Conservation (phyloP, 495 filamentous ascomycete genomes). For the Hypoxylon intermedium region DNA sequence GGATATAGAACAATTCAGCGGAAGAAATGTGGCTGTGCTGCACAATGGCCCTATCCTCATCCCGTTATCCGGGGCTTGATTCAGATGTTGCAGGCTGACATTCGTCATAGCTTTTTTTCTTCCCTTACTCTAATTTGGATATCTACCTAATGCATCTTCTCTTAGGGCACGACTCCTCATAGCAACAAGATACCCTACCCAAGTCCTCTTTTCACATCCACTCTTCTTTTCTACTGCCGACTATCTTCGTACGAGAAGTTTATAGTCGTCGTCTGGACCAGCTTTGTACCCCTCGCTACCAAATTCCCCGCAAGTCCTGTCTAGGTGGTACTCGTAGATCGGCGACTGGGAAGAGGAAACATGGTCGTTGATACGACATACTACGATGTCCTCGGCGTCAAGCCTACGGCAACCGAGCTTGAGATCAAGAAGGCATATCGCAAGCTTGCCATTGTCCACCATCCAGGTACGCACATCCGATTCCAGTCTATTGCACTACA, state of each 20-base stretch:
- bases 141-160: neutral
- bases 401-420: slow-evolving; percentile 86
- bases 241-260: slow-evolving; percentile 1
- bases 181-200: slow-evolving; percentile 6
- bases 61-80: neutral
- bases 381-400: slow-evolving; percentile 90
- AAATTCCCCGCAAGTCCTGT: slow-evolving; percentile 10
- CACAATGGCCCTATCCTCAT: slow-evolving; percentile 10
- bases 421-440: slow-evolving; percentile 99
- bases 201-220: neutral
- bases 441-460: slow-evolving; percentile 83
- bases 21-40: slow-evolving; percentile 13
- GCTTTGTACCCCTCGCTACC: neutral
- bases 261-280: neutral
- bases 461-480: slow-evolving; percentile 56
- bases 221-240: neutral
- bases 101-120: slow-evolving; percentile 29
- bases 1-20: no score
- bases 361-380: slow-evolving; percentile 89
- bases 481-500: neutral
- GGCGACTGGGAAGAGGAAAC: slow-evolving; percentile 31
- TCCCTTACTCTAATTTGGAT: neutral
- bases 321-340: neutral
- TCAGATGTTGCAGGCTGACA: slow-evolving; percentile 13
- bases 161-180: neutral